A percentile compares a stretch with the other conserved stretches of the same genome.
phyloP scores from a whole-genome alignment of 371 early-diverging fungal genomes.

The Mucor racemosus region DNA sequence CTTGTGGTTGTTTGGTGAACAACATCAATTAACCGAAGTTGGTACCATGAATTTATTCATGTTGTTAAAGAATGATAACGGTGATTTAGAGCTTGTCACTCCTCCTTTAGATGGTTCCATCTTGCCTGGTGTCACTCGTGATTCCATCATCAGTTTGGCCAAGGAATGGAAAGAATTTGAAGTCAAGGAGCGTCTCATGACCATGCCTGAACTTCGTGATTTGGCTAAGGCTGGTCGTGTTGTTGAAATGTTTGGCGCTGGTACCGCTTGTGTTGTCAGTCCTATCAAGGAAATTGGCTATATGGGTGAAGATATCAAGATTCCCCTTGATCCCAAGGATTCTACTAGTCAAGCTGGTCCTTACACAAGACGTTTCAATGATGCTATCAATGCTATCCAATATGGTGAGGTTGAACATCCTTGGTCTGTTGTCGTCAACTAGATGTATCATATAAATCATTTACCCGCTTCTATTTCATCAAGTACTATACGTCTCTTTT shows the following conservation, averaged over 20 bases:
- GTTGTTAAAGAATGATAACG: slow-evolving; percentile 79
- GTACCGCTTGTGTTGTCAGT: slow-evolving; percentile 95
- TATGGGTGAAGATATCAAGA: slow-evolving; percentile 65
- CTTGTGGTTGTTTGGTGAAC: slow-evolving; percentile 91
- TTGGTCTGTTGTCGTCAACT: slow-evolving; percentile 73
- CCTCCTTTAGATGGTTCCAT: slow-evolving; percentile 96
- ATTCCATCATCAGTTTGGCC: slow-evolving; percentile 86
- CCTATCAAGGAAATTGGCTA: slow-evolving; percentile 90
- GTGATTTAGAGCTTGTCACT: slow-evolving; percentile 86
- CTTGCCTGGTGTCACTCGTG: slow-evolving; percentile 97
- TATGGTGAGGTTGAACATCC: slow-evolving; percentile 84
- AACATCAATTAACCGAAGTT: slow-evolving; percentile 91
- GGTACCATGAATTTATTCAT: slow-evolving; percentile 97
- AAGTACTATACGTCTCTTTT: neutral
- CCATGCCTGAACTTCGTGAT: slow-evolving; percentile 81
- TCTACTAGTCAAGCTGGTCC: slow-evolving; percentile 88
- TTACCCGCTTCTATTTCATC: neutral
- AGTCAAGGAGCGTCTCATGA: slow-evolving; percentile 85
- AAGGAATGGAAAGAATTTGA: slow-evolving; percentile 89
- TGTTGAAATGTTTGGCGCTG: slow-evolving; percentile 89
- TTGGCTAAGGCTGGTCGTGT: slow-evolving; percentile 77
- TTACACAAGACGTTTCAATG: slow-evolving; percentile 82
- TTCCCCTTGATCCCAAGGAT: slow-evolving; percentile 91
- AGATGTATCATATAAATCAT: slow-evolving; percentile 5
- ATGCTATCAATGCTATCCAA: slow-evolving; percentile 92